Evolutionary conservation across 257 asterid genomes (phyloP).

Genomic region (Solanum virginianum): DNA sequence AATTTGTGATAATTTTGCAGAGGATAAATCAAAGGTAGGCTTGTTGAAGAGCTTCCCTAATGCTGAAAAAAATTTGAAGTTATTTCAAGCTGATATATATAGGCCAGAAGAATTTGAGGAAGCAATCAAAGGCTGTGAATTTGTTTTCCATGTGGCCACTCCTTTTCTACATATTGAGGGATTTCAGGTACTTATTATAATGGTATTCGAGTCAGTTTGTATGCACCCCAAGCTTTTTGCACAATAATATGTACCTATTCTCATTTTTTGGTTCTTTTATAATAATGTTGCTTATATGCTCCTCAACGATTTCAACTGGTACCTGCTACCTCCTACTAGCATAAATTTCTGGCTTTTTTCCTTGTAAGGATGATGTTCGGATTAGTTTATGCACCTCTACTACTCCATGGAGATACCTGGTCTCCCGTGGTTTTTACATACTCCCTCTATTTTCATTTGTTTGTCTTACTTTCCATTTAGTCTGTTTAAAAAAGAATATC

Average conservation of each 20-base stretch:
- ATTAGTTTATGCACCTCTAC: no score
- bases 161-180: constrained; percentile 2
- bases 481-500: no score
- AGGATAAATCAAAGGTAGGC: constrained; percentile 9
- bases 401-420: not conserved
- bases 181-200: not conserved
- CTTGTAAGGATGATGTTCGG: no score
- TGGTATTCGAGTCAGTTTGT: not conserved
- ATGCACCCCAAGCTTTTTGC: not conserved
- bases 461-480: not conserved
- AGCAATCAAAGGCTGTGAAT: constrained; percentile 16
- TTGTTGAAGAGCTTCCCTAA: constrained; percentile 17
- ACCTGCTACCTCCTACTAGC: no score
- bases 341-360: no score
- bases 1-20: not conserved
- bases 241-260: not conserved
- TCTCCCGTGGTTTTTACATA: not conserved
- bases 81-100: constrained; percentile 21
- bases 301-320: no score
- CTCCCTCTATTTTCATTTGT: not conserved
- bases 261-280: no score
- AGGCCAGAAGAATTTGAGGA: constrained; percentile 11
- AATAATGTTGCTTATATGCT: no score
- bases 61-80: constrained; percentile 9
- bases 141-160: constrained; percentile 20